Base-by-base conservation (phyloP, 2,329 filamentous ascomycete genomes). In the Paraconiothyrium sp. region DNA sequence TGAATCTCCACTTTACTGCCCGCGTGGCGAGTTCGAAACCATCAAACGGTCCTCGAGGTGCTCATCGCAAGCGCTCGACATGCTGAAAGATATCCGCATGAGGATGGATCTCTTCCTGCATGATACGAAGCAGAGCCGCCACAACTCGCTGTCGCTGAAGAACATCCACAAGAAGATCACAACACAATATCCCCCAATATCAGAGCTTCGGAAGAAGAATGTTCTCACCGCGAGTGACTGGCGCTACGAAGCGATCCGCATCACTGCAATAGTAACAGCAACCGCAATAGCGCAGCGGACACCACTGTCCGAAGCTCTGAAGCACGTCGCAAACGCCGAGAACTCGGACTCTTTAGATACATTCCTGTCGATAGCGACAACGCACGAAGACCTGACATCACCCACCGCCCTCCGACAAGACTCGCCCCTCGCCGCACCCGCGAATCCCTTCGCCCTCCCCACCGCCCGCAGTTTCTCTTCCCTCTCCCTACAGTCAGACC, bases 231-330 rank as follows among this genome's bases (percentile, higher is more conserved):
- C 55, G 11, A 58, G 55, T 6, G 75, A 76, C 46, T 73, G 70
- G 69, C 75, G 64, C 49, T 78, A 79, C 60, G 77, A 80, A 54
- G 75, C 75, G 1, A 67, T 76, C n/a, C 75, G 78, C 0, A 66
- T 79, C 13, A 62, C 73, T 1, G 66, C 72, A 6, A 54, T 75
- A 10, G 63, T 80, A 13, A 73, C 72, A 64, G 74, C 77, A 8
- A 72, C 66, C 4, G 75, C 77, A 1, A 75, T 80, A 27, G 57
- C 72, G 1, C 59, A 65, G 9, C 63, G 71, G 2, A 54, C 67
- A 0, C 70, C 73, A 1, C 60, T 79, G 0, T 78, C 77, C 1
- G 62, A 70, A 9, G 71, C 73, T 1, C 61, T 77, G n/a, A 30
- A 54, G 9, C 52, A 56, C 22, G 69, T 60, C 9, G 58, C 64